Conservation (phyloP, 73 alveolate genomes). For the Urostyla sp. region DNA sequence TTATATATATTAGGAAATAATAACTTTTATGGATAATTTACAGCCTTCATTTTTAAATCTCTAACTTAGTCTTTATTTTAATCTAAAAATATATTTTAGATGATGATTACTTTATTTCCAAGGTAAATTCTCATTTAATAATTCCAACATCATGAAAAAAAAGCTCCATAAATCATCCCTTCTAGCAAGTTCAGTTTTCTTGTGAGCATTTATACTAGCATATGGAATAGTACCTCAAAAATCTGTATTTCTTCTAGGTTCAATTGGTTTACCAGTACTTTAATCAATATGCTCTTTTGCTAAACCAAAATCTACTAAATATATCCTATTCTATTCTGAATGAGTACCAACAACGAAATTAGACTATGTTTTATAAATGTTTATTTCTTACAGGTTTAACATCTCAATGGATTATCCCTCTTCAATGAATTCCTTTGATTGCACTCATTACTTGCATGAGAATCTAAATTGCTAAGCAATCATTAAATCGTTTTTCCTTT, state of each 20-base stretch:
- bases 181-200: conserved; percentile 74
- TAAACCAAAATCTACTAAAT: conserved; percentile 80
- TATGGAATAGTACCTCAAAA: conserved; percentile 85
- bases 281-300: conserved; percentile 68
- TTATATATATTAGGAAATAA: conserved; percentile 62
- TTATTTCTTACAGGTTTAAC: conserved; percentile 78
- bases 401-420: conserved; percentile 79
- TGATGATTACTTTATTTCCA: conserved; percentile 69
- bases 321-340: conserved; percentile 64
- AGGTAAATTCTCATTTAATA: conserved; percentile 76
- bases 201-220: conserved; percentile 83
- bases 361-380: conserved; percentile 32
- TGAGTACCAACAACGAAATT: conserved; percentile 60
- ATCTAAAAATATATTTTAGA: neutral
- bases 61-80: conserved; percentile 71
- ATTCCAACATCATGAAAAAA: conserved; percentile 80
- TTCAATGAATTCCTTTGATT: conserved; percentile 67
- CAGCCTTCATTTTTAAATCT: conserved; percentile 68
- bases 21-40: conserved; percentile 66
- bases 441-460: conserved; percentile 70
- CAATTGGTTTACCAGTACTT: conserved; percentile 52
- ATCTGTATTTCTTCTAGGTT: conserved; percentile 61
- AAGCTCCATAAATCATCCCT: conserved; percentile 88
- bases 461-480: conserved; percentile 63
- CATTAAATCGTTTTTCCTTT: conserved; percentile 61